These are phyloP conservation scores for Rhizopogon vesiculosus DNA, from an alignment of 768 basidiomycete species.

Conservation along the genomic window DNA sequence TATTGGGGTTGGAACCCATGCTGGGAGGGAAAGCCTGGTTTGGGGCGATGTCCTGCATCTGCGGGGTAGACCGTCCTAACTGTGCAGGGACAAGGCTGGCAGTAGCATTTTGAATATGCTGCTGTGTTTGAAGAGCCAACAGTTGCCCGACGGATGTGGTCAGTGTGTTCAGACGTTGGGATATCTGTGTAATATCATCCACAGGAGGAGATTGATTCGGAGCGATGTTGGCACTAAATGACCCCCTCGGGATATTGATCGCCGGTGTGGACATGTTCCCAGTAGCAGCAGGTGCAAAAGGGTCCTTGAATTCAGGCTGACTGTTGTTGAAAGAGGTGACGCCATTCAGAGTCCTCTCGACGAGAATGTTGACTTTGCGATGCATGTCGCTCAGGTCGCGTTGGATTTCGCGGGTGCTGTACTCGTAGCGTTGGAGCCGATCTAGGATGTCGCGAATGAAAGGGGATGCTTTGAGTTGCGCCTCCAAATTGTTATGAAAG, in stretches of 20 bases:
- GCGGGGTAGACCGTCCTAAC: constrained; percentile 28
- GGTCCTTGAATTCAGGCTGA: constrained; percentile 81
- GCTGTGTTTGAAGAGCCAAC: constrained; percentile 74
- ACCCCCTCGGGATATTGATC: constrained; percentile 50
- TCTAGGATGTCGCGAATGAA: constrained; percentile 73
- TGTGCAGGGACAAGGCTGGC: constrained; percentile 26
- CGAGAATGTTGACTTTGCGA: constrained; percentile 71
- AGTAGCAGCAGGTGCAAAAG: constrained; percentile 49
- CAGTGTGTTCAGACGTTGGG: constrained; percentile 72
- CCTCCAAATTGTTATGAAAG: constrained; percentile 50
- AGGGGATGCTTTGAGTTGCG: constrained; percentile 72
- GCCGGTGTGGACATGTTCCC: constrained; percentile 26
- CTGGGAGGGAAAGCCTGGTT: constrained; percentile 34
- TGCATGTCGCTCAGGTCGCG: constrained; percentile 69
- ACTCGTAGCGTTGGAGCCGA: constrained; percentile 68
- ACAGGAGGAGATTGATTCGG: constrained; percentile 64
- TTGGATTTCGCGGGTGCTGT: constrained; percentile 65
- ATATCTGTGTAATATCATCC: constrained; percentile 73
- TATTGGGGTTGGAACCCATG: constrained; percentile 29
- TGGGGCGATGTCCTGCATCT: constrained; percentile 40
- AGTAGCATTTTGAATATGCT: constrained; percentile 47
- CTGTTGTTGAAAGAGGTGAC: constrained; percentile 14
- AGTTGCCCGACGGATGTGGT: constrained; percentile 85
- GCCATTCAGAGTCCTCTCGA: constrained; percentile 55
- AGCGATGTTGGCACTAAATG: constrained; percentile 60